Percentiles rank a stretch among this genome's conserved stretches.
These are phyloP conservation scores for Nemophila menziesii DNA, from an alignment of 257 asterid species.

Conservation along the genomic window DNA sequence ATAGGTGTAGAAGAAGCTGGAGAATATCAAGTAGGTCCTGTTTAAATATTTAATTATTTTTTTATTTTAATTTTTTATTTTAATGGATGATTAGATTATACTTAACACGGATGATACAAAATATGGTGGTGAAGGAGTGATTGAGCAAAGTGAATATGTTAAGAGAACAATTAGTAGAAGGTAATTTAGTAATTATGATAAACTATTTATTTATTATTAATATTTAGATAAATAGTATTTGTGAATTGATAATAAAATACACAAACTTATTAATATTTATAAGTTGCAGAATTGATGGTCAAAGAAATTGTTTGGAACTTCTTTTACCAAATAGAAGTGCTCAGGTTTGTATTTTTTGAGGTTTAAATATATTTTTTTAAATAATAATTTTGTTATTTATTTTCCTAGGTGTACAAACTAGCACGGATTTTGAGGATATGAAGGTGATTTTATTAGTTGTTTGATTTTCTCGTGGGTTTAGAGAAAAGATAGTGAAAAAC, in stretches of 20 bases:
- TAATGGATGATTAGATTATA: slow-evolving; percentile 47
- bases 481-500: too few species aligned
- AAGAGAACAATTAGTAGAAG: slow-evolving; percentile 61
- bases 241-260: slow-evolving; percentile 9
- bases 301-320: slow-evolving; percentile 63
- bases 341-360: slow-evolving; percentile 44
- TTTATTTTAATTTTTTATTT: too few species aligned
- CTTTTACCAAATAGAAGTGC: slow-evolving; percentile 83
- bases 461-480: too few species aligned
- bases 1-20: slow-evolving; percentile 98
- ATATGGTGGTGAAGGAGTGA: slow-evolving; percentile 74
- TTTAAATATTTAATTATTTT: slow-evolving; percentile 3
- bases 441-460: too few species aligned
- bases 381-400: too few species aligned
- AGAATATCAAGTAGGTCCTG: slow-evolving; percentile 77
- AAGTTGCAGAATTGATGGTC: slow-evolving; percentile 61
- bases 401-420: slow-evolving; percentile 25
- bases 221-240: background rate
- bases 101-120: slow-evolving; percentile 72
- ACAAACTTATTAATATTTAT: background rate
- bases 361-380: background rate
- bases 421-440: slow-evolving; percentile 18
- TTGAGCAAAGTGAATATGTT: slow-evolving; percentile 37
- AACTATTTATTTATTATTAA: background rate
- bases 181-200: slow-evolving; percentile 19